A percentile compares a stretch with the other conserved stretches of the same genome.
phyloP scores from a whole-genome alignment of 1,284 basidiomycete genomes.

The Rhodotorula sp. region DNA sequence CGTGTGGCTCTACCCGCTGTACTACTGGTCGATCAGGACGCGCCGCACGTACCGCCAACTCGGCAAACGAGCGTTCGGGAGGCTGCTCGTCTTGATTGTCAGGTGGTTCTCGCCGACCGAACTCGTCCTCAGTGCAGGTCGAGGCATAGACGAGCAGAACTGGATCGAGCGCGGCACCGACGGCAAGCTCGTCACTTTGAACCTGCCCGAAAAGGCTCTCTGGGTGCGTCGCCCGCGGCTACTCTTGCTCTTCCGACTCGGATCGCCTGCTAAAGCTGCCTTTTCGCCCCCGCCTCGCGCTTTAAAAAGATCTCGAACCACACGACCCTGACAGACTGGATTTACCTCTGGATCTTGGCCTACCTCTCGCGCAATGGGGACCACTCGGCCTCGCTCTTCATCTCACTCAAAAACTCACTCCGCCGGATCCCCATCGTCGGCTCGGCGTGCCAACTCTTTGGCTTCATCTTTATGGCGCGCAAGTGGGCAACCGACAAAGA shows the following conservation, averaged over 20 bases:
- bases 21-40: background rate
- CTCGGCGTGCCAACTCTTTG: constrained; percentile 82
- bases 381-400: constrained; percentile 63
- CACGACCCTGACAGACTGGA: constrained; percentile 38
- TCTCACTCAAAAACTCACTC: constrained; percentile 82
- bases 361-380: constrained; percentile 28
- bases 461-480: constrained; percentile 74
- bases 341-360: constrained; percentile 39
- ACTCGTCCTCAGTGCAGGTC: constrained; percentile 52
- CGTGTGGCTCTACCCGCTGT: constrained; percentile 20
- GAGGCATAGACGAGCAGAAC: constrained; percentile 36
- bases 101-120: constrained; percentile 23
- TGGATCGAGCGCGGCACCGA: constrained; percentile 55
- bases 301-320: constrained; percentile 36
- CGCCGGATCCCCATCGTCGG: constrained; percentile 83
- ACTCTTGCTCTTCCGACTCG: background rate
- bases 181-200: constrained; percentile 62
- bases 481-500: constrained; percentile 28
- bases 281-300: background rate
- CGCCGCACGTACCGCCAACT: background rate
- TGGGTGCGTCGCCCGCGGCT: constrained; percentile 55
- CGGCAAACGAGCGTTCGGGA: constrained; percentile 29
- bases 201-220: constrained; percentile 64
- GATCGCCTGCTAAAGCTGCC: background rate
- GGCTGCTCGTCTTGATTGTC: constrained; percentile 12